Evolutionary conservation across 2,329 filamentous ascomycete genomes (phyloP).

Genomic region (Chrysoporthe deuterocubensis): DNA sequence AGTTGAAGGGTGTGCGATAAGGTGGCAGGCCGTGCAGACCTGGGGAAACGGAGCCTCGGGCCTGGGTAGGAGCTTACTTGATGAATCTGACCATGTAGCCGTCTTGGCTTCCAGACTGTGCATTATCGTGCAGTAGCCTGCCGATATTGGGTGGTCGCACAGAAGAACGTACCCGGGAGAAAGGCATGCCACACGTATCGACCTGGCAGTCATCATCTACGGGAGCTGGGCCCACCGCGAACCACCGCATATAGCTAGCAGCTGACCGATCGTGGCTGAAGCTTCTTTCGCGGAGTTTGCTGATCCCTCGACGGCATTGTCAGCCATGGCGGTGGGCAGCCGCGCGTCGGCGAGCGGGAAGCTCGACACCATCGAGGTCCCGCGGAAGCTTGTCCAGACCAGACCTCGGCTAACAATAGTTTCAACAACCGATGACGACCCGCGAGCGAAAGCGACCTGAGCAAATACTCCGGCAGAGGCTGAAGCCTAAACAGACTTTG

Average conservation of each 20-base stretch:
- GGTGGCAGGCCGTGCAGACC: not conserved
- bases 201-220: not conserved
- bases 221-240: not conserved
- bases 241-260: not conserved
- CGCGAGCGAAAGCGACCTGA: too few species aligned
- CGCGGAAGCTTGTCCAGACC: not conserved
- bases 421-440: not conserved
- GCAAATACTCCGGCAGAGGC: too few species aligned
- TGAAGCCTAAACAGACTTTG: not conserved
- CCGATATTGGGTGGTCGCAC: not conserved
- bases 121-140: not conserved
- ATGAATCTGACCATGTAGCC: not conserved
- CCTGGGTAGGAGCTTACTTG: not conserved
- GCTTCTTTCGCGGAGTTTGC: conserved; percentile 1
- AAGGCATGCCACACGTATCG: not conserved
- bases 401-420: too few species aligned
- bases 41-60: conserved; percentile 6
- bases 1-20: not conserved
- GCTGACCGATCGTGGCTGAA: conserved; percentile 11
- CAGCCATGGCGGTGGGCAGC: conserved; percentile 7
- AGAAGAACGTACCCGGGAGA: not conserved
- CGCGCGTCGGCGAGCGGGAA: not conserved
- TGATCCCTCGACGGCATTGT: not conserved
- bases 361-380: not conserved
- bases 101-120: not conserved